phyloP scores from a whole-genome alignment of 805 yeast genomes.

The Barnettozyma californica region DNA sequence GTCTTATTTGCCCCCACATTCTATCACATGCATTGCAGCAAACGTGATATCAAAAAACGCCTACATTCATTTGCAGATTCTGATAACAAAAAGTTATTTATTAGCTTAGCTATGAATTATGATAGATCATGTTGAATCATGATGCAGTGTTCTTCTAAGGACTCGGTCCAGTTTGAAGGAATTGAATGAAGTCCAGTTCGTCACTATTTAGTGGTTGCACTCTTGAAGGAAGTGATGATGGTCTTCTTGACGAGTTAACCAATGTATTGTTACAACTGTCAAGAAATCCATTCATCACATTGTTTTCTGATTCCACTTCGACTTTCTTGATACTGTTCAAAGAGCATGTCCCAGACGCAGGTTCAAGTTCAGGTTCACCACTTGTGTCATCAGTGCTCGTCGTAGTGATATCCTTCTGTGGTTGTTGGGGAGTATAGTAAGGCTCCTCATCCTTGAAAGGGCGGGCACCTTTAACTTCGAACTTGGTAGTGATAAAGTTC shows the following conservation, averaged over 20 bases:
- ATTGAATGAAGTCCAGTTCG: constrained; percentile 2
- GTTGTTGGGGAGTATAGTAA: neutral
- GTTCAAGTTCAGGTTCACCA: too few species aligned
- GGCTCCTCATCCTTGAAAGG: neutral
- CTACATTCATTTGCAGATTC: too few species aligned
- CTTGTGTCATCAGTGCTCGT: too few species aligned
- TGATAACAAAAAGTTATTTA: too few species aligned
- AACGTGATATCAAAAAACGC: too few species aligned
- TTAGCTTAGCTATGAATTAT: neutral
- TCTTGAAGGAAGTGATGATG: neutral
- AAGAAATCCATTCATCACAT: neutral
- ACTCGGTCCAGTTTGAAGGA: neutral
- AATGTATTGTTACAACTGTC: neutral
- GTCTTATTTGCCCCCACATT: too few species aligned
- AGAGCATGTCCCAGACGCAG: neutral
- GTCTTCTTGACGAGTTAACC: neutral
- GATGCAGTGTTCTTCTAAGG: neutral
- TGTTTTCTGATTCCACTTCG: neutral
- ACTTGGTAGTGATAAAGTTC: neutral
- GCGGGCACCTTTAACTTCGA: neutral
- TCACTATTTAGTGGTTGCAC: neutral
- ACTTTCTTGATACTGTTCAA: neutral
- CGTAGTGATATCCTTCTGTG: too few species aligned
- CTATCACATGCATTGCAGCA: too few species aligned
- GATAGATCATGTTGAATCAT: too few species aligned